Conservation (phyloP, 176 grass and related monocot species). For the Hyparrhenia diplandra region DNA sequence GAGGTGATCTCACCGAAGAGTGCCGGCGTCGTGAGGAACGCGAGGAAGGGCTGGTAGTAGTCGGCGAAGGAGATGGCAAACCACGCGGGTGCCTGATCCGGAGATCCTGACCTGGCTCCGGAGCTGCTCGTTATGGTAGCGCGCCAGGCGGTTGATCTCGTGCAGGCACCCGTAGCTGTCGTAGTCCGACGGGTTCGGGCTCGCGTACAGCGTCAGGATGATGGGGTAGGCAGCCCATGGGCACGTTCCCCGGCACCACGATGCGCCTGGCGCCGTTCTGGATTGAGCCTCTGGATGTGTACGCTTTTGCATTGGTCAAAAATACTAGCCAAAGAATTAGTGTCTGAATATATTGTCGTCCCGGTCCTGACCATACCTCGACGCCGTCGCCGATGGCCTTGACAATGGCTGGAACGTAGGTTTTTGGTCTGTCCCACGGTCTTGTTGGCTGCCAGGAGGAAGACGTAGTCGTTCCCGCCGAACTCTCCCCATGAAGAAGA, state of each 20-base stretch:
- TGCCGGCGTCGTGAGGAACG: not conserved
- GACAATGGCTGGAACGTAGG: slow-evolving; percentile 36
- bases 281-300: slow-evolving; percentile 35
- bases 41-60: slow-evolving; percentile 9
- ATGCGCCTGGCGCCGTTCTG: slow-evolving; percentile 26
- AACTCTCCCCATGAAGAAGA: slow-evolving; percentile 71
- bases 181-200: slow-evolving; percentile 36
- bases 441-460: slow-evolving; percentile 26
- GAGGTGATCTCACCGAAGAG: slow-evolving; percentile 8
- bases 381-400: not conserved
- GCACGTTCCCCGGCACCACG: slow-evolving; percentile 33
- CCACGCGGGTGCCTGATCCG: not conserved
- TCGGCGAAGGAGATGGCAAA: slow-evolving; percentile 24
- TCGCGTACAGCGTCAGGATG: slow-evolving; percentile 32
- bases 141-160: slow-evolving; percentile 24
- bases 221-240: slow-evolving; percentile 36
- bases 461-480: slow-evolving; percentile 56
- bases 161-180: slow-evolving; percentile 36
- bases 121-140: slow-evolving; percentile 37
- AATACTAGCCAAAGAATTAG: no score
- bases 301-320: not conserved
- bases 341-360: no score
- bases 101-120: not conserved
- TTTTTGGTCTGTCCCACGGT: not conserved
- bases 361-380: slow-evolving; percentile 37